phyloP scores from a whole-genome alignment of 2,329 filamentous ascomycete genomes.

The Sporothrix phasma region DNA sequence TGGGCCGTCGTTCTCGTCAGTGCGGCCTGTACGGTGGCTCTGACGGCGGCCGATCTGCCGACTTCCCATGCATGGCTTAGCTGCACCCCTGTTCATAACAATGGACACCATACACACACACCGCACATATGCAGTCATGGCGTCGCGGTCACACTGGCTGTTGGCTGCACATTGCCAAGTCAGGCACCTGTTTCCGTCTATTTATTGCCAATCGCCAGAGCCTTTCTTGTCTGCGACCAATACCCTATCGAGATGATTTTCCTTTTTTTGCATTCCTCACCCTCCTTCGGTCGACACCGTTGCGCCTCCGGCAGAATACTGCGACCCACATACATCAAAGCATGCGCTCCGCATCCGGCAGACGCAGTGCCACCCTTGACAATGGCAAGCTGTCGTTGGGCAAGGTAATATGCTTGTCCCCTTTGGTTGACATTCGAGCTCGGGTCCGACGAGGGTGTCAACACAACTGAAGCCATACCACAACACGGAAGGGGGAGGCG shows the following conservation, averaged over 20 bases:
- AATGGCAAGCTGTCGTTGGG: background rate
- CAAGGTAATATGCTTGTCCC: background rate
- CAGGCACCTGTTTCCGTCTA: background rate
- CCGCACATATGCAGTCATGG: background rate
- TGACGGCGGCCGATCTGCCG: background rate
- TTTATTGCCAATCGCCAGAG: too few species aligned
- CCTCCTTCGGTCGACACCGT: background rate
- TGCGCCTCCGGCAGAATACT: background rate
- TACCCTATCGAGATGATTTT: background rate
- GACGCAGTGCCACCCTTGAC: background rate
- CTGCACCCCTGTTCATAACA: background rate
- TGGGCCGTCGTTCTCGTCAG: background rate
- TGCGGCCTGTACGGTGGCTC: background rate
- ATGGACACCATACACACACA: slow-evolving; percentile 1
- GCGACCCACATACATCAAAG: background rate
- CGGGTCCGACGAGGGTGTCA: background rate
- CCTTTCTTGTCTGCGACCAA: background rate
- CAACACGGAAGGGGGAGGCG: too few species aligned
- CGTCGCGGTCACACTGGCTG: background rate
- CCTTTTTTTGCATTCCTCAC: background rate
- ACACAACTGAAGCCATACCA: too few species aligned
- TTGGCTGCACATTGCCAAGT: background rate
- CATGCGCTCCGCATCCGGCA: background rate
- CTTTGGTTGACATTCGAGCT: background rate
- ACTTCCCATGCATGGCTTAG: background rate